Evolutionary conservation across 352 stramenopile genomes (phyloP), one percentile per base, ranked within the genome.

Genomic region (Phytopythium oedochilum): DNA sequence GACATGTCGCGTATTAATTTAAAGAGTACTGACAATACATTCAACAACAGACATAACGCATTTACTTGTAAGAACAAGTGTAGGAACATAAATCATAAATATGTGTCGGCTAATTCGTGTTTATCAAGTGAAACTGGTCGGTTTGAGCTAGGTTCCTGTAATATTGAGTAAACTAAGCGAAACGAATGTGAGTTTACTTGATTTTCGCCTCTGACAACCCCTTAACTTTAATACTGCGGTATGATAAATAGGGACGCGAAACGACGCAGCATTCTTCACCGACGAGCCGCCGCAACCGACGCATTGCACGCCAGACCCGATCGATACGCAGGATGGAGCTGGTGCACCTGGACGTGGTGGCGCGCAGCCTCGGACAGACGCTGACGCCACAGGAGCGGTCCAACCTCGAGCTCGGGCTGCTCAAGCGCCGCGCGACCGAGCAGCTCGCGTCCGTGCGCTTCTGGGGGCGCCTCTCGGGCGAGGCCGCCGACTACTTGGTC

Each of bases 331-430:
- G n/a, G n/a, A 89, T 91, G 80, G 83, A 93, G 55, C 65, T 93
- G 44, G 78, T 90, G 55, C 77, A 91, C 12, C 44, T 93, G 34
- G 80, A 90, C 48, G 66, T 88, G 44, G 76, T 86, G 62, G 83
- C 76, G 40, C 75, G 79, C 55, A 86, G 79, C 52, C 57, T 89
- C 9, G 83, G 80, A 2, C 70, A 78, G 57, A 84, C 76, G 49
- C 66, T 93, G 51, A 91, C 80, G 25, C 64, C 77, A 8, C 80
- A 89, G 65, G 78, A 93, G 61, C 72, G 78, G 1, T 93, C 80
- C 23, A 91, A 86, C 47, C 63, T 93, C 8, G 80, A 93, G 63
- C 67, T 89, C 38, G 81, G 79, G 1, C 66, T 93, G 59, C 62
- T 87, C 23, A 88, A 89, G 64, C 78, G 81, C 40, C 66, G 65